Percentiles rank a stretch among this genome's conserved stretches.
Evolutionary conservation across 2,329 filamentous ascomycete species (phyloP).

Genomic region (Fusarium armeniacum): DNA sequence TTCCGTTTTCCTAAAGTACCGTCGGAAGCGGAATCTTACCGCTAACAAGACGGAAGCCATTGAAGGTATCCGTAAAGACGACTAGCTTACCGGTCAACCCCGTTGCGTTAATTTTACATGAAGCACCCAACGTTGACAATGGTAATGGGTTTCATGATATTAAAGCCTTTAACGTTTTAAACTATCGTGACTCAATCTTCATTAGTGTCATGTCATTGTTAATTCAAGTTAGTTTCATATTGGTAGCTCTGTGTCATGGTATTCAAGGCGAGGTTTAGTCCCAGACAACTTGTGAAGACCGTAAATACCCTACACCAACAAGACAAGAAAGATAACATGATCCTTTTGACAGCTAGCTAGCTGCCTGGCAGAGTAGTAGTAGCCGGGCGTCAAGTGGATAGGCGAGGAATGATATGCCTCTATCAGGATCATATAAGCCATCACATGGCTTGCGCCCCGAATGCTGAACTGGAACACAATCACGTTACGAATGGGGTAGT

Average conservation of each 20-base stretch:
- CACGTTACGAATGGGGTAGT: not conserved
- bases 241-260: not conserved
- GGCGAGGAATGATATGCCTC: slow-evolving; percentile 1
- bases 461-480: not conserved
- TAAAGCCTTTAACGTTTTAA: not conserved
- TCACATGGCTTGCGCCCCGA: not conserved
- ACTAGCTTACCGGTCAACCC: slow-evolving; percentile 17
- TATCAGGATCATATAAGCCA: slow-evolving; percentile 3
- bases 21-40: slow-evolving; percentile 12
- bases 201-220: not conserved
- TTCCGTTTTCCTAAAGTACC: not conserved
- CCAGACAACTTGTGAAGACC: not conserved
- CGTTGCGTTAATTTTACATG: slow-evolving; percentile 24
- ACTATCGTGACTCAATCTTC: not conserved
- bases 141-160: not conserved
- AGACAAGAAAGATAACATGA: not conserved
- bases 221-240: slow-evolving; percentile 1
- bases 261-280: not conserved
- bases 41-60: slow-evolving; percentile 13
- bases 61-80: not conserved
- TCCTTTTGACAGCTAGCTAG: not conserved
- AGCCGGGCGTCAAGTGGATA: not conserved
- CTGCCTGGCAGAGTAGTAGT: not conserved
- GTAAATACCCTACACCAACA: slow-evolving; percentile 6
- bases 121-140: slow-evolving; percentile 3